Conservation (phyloP, 2,329 filamentous ascomycete species). For the Arthroderma sp. region DNA sequence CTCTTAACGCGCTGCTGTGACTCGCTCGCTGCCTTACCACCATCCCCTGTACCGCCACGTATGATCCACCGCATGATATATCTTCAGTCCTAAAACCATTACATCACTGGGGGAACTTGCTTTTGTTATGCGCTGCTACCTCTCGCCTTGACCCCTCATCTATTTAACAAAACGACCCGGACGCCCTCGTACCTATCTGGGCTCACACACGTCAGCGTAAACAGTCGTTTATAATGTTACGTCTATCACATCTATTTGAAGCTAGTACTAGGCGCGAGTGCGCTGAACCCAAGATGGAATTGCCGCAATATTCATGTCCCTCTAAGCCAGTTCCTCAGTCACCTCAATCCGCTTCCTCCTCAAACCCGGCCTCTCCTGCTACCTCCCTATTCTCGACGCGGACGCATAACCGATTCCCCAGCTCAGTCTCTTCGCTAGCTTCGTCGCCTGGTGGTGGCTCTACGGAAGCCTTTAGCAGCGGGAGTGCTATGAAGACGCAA, state of each 20-base stretch:
- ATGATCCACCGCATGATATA: not conserved
- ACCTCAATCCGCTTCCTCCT: constrained; percentile 21
- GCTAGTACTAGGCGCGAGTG: constrained; percentile 18
- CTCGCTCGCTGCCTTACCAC: not conserved
- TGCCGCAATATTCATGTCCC: constrained; percentile 2
- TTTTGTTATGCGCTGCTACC: not conserved
- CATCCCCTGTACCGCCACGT: not conserved
- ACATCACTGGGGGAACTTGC: not conserved
- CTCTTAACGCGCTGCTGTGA: not conserved
- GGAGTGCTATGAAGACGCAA: constrained; percentile 43
- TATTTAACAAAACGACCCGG: not conserved
- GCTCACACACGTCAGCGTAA: not conserved
- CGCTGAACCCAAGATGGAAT: constrained; percentile 16
- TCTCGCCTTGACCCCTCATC: not conserved
- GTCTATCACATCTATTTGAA: constrained; percentile 23
- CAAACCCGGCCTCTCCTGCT: constrained; percentile 27
- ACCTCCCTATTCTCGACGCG: constrained; percentile 28
- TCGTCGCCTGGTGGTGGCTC: constrained; percentile 43
- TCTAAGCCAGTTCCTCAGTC: constrained; percentile 17
- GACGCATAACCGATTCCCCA: constrained; percentile 34
- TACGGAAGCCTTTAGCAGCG: constrained; percentile 31
- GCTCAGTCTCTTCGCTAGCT: constrained; percentile 63
- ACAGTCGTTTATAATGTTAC: constrained; percentile 17
- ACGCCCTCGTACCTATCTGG: not conserved
- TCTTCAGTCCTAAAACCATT: not conserved